Evolutionary conservation across 1,139 yeast species (phyloP), one percentile per base, ranked within the genome.

Genomic region (Pichia sp.): DNA sequence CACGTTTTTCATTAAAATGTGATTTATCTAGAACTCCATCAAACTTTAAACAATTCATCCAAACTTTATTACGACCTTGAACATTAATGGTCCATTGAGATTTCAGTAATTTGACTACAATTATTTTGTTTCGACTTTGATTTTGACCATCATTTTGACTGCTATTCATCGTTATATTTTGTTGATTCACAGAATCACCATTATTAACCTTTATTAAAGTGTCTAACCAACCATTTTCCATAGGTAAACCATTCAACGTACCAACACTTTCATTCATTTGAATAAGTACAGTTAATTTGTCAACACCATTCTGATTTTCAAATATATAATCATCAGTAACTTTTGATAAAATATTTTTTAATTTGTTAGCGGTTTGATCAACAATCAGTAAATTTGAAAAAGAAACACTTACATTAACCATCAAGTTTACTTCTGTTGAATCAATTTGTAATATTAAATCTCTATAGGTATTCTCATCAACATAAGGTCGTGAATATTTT

Each of bases 401-500:
- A 35, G 58, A 53, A 9, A 54, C 47, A 30, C 54, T 50, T 25
- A 58, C 55, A 48, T 66, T 64, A 26, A 59, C 35, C 55, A 58
- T 44, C 24, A 61, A 41, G 34, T 55, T 49, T 9, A 57, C 51
- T n/a, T 58, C 59, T 7, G 55, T 41, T 5, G 66, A 54, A 40
- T 73, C 71, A 12, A 82, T 61, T 58, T 86, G 89, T 36, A 85
- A 60, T 1, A 81, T 63, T 45, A 86, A 63, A 25, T 68, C 73
- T 39, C 90, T 62, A 10, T 52, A 53, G 0, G 70, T 67, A 41
- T 67, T 68, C 2, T 66, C 65, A 54, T 77, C 82, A 6, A 80
- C 63, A 56, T 62, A 76, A 0, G 92, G 92, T 40, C 94, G 67
- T 40, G 72, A 67, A 59, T 85, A 85, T 38, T 64, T 57, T 10